Evolutionary conservation across 1,284 basidiomycete species (phyloP), one percentile per base, ranked within the genome.

Genomic region (Tetrapyrgos nigripes): DNA sequence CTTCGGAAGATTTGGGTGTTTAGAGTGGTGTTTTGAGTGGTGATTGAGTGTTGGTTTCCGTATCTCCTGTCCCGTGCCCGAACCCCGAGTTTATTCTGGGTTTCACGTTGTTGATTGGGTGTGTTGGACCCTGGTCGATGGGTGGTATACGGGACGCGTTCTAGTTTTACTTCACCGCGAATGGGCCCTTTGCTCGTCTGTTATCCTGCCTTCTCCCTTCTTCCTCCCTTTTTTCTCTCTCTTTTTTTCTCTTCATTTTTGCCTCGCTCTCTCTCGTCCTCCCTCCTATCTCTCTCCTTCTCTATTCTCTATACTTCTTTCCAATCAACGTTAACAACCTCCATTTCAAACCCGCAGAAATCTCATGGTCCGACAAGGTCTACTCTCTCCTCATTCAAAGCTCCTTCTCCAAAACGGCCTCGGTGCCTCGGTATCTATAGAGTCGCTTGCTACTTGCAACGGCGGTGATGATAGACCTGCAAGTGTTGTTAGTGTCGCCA

Each of bases 381-480:
- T 92, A 53, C 79, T 93, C 21, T 92, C 91, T 2, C 88, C 90
- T 0, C 78, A 84, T 58, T 92, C 91, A 1, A 92, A 89, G 62
- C 72, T 92, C 3, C 72, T 93, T 4, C 78, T 83, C 4, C 68
- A 68, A 10, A 67, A 73, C 31, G 57, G 65, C 19, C 65, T 68
- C 23, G 60, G 70, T 29, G 63, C 64, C 14, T 69, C 75, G 28
- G 65, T 70, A 48, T 44, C 56, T 29, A 50, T 61, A 26, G 53
- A 60, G 28, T 60, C 59, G n/a, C 24, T 50, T 26, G 33, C 43
- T 24, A 40, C 27, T 6, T 57, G 50, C 23, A 23, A 50, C n/a
- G 23, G 13, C 28, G 19, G 47, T 10, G 48, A 29, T n/a, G 56
- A 63, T 11, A 65, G 74, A 35, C 76, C 78, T 13, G 73, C 76